Base-by-base conservation (phyloP, 805 yeast species). In the Metschnikowia koreensis region DNA sequence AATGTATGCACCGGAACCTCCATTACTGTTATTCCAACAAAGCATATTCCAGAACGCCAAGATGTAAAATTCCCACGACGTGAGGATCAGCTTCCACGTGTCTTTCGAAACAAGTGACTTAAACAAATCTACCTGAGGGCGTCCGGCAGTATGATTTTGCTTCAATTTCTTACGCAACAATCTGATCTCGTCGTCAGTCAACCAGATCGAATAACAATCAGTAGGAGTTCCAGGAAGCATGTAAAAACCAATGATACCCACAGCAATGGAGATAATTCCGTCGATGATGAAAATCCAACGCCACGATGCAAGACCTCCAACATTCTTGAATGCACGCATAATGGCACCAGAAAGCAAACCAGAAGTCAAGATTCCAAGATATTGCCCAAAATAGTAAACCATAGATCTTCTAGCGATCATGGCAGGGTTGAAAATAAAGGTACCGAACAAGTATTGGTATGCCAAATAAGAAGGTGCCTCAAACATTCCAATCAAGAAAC, bases 11-110 rank as follows among this genome's bases (percentile, higher is more conserved):
- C 87, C 86, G 16, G 77, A 70, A 2, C 81, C 77, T 49, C 72
- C 76, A 54, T 81, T 82, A 64, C 78, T 78, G 61, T 81, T 80
- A 67, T 84, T 84, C 83, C 84, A 82, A 47, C 86, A 81, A 59
- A 83, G 73, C 37, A 82, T 74, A 57, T 81, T 80, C 68, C 81
- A 80, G 7, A 81, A 66, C 6, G 79, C 66, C 29, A 86, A 63
- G 2, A 81, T 75, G 66, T 83, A 84, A 53, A 86, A 74, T 46
- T 82, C 82, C 87, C 88, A 83, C 33, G 79, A 71, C 3, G 75
- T 65, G 44, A 84, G 66, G 16, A 82, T 76, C 16, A 71, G 69
- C 46, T 70, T 74, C 89, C 89, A 85, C 22, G 75, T 66, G 8
- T 71, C 63, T 52, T 42, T 47, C 16, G 58, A 54, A 17, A 56